phyloP scores from a whole-genome alignment of 1,284 basidiomycete genomes.

The Schizophyllum amplum region DNA sequence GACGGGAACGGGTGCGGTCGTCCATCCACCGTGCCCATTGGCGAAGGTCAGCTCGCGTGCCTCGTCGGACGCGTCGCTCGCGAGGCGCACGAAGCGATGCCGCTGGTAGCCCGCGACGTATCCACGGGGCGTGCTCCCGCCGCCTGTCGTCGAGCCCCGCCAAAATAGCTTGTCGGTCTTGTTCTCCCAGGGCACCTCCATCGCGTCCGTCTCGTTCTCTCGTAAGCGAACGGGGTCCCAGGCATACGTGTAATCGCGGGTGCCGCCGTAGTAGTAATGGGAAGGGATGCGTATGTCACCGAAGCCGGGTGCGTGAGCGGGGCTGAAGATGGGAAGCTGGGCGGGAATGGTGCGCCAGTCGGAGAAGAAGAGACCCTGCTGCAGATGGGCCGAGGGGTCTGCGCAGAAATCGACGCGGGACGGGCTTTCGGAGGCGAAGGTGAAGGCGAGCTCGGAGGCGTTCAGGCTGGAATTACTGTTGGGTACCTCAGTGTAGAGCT shows the following conservation, averaged over 20 bases:
- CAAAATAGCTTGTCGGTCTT: conserved; percentile 73
- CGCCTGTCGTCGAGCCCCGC: conserved; percentile 89
- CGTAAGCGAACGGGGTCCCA: conserved; percentile 73
- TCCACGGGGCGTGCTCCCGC: conserved; percentile 81
- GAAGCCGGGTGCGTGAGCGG: conserved; percentile 77
- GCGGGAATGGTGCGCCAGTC: conserved; percentile 88
- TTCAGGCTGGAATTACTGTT: conserved; percentile 50
- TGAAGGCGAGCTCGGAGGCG: conserved; percentile 47
- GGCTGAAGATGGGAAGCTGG: conserved; percentile 86
- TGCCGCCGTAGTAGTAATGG: conserved; percentile 88
- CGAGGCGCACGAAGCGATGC: conserved; percentile 47
- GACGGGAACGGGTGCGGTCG: neutral
- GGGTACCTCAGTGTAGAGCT: conserved; percentile 73
- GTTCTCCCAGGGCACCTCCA: conserved; percentile 78
- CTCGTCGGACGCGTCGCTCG: conserved; percentile 5
- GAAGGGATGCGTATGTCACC: conserved; percentile 87
- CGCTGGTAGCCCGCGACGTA: conserved; percentile 83
- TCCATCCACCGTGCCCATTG: neutral
- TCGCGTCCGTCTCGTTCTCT: conserved; percentile 65
- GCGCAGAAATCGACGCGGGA: conserved; percentile 74
- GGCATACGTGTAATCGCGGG: conserved; percentile 80
- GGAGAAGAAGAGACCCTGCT: conserved; percentile 93
- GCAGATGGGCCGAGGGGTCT: conserved; percentile 74
- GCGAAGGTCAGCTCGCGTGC: neutral
- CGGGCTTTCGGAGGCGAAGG: conserved; percentile 45